A percentile compares a stretch with the other conserved stretches of the same genome.
Conservation (phyloP, 768 basidiomycete genomes). For the Agaricus subrufescens region DNA sequence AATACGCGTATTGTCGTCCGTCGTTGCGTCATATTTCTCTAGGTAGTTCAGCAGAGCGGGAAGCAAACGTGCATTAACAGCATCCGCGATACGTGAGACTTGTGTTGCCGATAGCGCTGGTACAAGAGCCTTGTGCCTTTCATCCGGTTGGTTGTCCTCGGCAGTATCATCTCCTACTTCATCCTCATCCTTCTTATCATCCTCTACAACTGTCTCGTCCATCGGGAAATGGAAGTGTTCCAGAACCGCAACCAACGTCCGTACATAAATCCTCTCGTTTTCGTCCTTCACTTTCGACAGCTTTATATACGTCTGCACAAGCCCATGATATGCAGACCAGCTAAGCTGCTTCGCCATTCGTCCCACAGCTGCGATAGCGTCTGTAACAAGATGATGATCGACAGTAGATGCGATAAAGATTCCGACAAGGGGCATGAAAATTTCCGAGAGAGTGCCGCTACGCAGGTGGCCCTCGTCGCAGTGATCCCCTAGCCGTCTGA, state of each 20-base stretch:
- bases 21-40: conserved; percentile 73
- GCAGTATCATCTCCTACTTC: conserved; percentile 21
- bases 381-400: conserved; percentile 87
- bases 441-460: conserved; percentile 67
- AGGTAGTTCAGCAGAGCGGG: conserved; percentile 77
- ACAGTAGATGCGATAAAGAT: conserved; percentile 69
- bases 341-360: conserved; percentile 68
- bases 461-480: conserved; percentile 62
- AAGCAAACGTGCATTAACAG: conserved; percentile 70
- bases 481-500: conserved; percentile 78
- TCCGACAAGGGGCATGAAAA: conserved; percentile 84
- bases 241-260: conserved; percentile 77
- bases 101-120: conserved; percentile 10
- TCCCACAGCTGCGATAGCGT: conserved; percentile 79
- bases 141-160: conserved; percentile 13
- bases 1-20: conserved; percentile 82
- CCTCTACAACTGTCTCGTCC: conserved; percentile 44
- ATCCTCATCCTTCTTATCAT: conserved; percentile 20
- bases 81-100: conserved; percentile 56
- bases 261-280: conserved; percentile 77
- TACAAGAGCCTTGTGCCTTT: conserved; percentile 1
- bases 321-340: conserved; percentile 80
- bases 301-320: conserved; percentile 80
- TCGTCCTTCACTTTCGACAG: conserved; percentile 61
- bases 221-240: conserved; percentile 92